Evolutionary conservation across 2,329 filamentous ascomycete genomes (phyloP), one percentile per base, ranked within the genome.

Genomic region (Zasmidium angulare): DNA sequence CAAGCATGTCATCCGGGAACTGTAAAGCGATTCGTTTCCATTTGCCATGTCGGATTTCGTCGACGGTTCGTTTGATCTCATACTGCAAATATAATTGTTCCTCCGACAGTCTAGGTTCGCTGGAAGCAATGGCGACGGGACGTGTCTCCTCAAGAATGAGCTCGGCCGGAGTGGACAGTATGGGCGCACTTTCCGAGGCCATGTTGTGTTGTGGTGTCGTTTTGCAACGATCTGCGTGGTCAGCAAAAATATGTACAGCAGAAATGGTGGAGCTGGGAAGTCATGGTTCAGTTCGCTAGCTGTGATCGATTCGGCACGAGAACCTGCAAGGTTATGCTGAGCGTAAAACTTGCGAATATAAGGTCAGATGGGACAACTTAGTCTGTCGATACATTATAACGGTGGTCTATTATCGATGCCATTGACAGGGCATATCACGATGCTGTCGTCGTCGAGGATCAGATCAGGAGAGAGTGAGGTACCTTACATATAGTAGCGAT

Each of bases 1-100:
- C 81, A 0, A 99, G 83, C 91, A 98, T 96, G 24, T 88, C 83
- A 76, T 99, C 95, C 0, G 95, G 93, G 68, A 99, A 98, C 72
- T 99, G 95, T n/a, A 99, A 78, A 0, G 92, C 95, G 29, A 99
- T 84, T 53, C 89, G 84, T 63, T 78, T 84, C 84, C 91, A 96
- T 73, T 82, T 82, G 47, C 86, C 89, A 3, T 81, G 76, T n/a
- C 81, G 80, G 50, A 99, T 89, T 74, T 96, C 90, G 36, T 78
- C 75, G 51, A 91, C 84, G 0, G 95, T 97, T 58, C 90, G 84
- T 60, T 84, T 82, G 65, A 97, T 88, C 76, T 99, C 95, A 78
- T 98, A 99, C 51, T 89, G 88, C 46, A 86, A 78, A 56, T 80
- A 78, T 26, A 98, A 80, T 70, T 93, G 89, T 70, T 90, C 86